Evolutionary conservation across 306 rosid genomes (phyloP), one percentile per base, ranked within the genome.

Genomic region (Prinsepia uniflora): DNA sequence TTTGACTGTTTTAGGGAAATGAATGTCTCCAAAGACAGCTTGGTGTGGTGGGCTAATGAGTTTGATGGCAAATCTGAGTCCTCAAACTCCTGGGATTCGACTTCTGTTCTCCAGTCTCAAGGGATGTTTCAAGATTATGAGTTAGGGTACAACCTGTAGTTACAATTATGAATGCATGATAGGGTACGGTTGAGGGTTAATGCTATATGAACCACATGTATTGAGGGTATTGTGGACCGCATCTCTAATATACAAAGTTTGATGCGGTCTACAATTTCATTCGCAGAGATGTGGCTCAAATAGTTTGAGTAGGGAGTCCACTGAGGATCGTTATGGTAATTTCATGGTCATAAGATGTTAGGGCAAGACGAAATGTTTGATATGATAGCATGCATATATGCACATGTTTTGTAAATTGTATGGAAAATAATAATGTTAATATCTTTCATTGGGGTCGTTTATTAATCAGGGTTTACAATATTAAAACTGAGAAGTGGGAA

Each of bases 41-140:
- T 84, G 67, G 68, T 76, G 30, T 94, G 99, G 99, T 89, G 97
- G 99, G 76, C 88, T 39, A 84, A 83, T 63, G 85, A 79, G 60
- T 81, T 86, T 62, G 89, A 86, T 42, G 22, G 81, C 57, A 94
- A 84, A 73, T 89, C 96, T 36, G 85, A 83, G n/a, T 86, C 95
- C 17, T 84, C 88, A 47, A 87, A 81, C 78, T 83, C 96, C 0
- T 86, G 92, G 96, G 89, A 87, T 59, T 94, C 98, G 14, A 76
- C 77, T 79, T 81, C 86, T 24, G 90, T 75, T 73, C 84, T 85
- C 78, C 83, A 76, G 63, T 72, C 86, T 52, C 72, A 83, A 68
- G 83, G 81, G 75, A 79, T 91, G 72, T 89, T 84, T 67, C 99
- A 86, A 79, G 88, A 82, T 76, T 91, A 87, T 80, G 95, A 83